Base-by-base conservation (phyloP, 495 filamentous ascomycete genomes). In the Annulohypoxylon nitens region DNA sequence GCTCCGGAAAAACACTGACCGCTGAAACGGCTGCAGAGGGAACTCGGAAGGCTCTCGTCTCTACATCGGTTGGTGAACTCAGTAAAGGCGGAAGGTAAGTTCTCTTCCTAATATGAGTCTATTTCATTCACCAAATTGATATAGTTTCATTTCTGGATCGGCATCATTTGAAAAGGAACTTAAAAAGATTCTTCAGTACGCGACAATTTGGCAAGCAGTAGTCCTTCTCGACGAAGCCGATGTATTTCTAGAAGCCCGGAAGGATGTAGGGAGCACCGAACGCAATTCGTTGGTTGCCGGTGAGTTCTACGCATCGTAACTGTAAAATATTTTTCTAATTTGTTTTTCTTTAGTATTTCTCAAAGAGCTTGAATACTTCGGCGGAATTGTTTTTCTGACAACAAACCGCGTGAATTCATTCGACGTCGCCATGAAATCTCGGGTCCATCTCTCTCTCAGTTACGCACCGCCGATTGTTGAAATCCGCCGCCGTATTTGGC, bases 181-280 rank as follows among this genome's bases (percentile, higher is more conserved):
- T 23, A 91, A 90, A 67, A 90, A 91, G 72, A 91, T 97, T 54
- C 85, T 97, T 43, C 92, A 95, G 67, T 93, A 96, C 37, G 79
- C 86, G 25, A 82, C 80, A 3, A 79, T 73, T 20, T 89, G 85
- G 86, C 80, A 81, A 10, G 85, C 81, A 2, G 77, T 89, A 1
- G 73, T 88, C 0, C 79, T 89, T 25, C 69, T 86, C 18, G 84
- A 86, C 58, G 83, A 86, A 61, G 83, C 83, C 0, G 84, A 86
- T 48, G 79, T 86, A 10, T 85, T 86, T 74, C 75, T 86, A 1
- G 78, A 84, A 69, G 72, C 79, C 14, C 79, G 85, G 20, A 76
- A 63, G n/a, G 54, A 75, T 11, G 67, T 79, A 14, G 81, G 63
- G 3, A 67, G 80, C 47, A 64, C 85, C 10, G 76, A 80, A 11